These are phyloP conservation scores for Verticillium isaacii DNA, from an alignment of 2,329 filamentous ascomycete genomes.

Conservation along the genomic window DNA sequence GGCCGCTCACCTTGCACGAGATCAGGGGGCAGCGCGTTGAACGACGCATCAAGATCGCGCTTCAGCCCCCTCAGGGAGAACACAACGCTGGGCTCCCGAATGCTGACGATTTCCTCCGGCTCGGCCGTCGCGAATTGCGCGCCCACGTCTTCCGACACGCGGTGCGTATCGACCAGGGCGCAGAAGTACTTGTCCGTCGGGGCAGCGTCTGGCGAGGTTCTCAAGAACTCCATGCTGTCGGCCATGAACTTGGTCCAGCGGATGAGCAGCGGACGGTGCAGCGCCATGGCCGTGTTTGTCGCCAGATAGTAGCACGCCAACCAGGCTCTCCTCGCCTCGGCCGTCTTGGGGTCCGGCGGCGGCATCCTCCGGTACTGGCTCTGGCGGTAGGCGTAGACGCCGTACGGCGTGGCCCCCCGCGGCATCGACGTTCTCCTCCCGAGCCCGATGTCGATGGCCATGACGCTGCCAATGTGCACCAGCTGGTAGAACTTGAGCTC, in stretches of 20 bases:
- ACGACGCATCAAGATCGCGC: conserved; percentile 57
- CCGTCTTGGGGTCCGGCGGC: conserved; percentile 45
- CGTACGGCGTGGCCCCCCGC: conserved; percentile 9
- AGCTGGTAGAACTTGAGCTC: conserved; percentile 89
- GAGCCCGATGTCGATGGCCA: conserved; percentile 80
- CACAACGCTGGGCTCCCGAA: conserved; percentile 60
- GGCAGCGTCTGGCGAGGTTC: conserved; percentile 48
- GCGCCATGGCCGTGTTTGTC: conserved; percentile 55
- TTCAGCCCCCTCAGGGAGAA: conserved; percentile 62
- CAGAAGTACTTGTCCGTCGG: conserved; percentile 54
- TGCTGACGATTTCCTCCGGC: conserved; percentile 43
- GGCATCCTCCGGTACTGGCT: conserved; percentile 34
- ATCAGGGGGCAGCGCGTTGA: conserved; percentile 45
- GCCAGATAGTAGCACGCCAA: conserved; percentile 55
- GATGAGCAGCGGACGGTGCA: conserved; percentile 57
- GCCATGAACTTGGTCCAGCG: conserved; percentile 57
- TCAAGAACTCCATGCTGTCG: conserved; percentile 52
- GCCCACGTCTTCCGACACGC: conserved; percentile 64
- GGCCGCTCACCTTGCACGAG: conserved; percentile 50
- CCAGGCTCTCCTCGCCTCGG: conserved; percentile 55
- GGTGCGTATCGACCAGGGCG: conserved; percentile 55
- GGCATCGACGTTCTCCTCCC: conserved; percentile 40
- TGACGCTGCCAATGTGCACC: conserved; percentile 73
- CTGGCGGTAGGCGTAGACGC: conserved; percentile 20
- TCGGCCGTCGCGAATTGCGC: conserved; percentile 66